A percentile compares a stretch with the other conserved stretches of the same genome.
phyloP scores from a whole-genome alignment of 495 filamentous ascomycete species.

The Schizothecium vesticola region DNA sequence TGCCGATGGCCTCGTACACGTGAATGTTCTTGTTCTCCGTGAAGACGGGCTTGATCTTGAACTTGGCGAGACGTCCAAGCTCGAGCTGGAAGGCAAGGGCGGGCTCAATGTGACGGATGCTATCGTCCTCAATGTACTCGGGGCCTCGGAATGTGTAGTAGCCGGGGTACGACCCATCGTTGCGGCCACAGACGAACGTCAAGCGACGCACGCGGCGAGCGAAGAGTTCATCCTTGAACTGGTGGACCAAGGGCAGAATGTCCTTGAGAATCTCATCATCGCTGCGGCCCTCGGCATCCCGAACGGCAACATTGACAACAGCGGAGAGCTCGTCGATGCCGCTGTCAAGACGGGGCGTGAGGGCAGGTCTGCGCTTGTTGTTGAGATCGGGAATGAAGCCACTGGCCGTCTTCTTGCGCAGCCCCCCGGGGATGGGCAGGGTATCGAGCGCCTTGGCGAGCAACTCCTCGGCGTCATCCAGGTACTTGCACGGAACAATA shows the following conservation, averaged over 20 bases:
- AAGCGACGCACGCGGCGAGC: constrained; percentile 77
- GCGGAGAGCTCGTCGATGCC: constrained; percentile 71
- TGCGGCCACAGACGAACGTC: constrained; percentile 94
- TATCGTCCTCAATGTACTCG: constrained; percentile 79
- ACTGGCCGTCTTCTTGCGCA: constrained; percentile 36
- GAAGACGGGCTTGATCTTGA: constrained; percentile 96
- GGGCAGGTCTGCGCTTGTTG: constrained; percentile 59
- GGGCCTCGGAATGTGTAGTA: constrained; percentile 98
- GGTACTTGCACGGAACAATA: constrained; percentile 83
- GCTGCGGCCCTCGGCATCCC: constrained; percentile 80
- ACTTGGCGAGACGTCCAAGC: constrained; percentile 86
- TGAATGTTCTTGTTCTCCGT: constrained; percentile 99
- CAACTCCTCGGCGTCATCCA: constrained; percentile 89
- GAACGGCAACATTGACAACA: constrained; percentile 86
- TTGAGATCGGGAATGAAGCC: constrained; percentile 67
- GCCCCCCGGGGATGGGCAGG: constrained; percentile 53
- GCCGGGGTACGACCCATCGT: constrained; percentile 88
- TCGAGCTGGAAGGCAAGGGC: constrained; percentile 98
- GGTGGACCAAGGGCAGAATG: constrained; percentile 68
- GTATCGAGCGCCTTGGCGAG: constrained; percentile 75
- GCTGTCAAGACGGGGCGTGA: constrained; percentile 35
- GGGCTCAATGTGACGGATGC: constrained; percentile 94
- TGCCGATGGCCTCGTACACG: constrained; percentile 94
- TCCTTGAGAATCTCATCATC: constrained; percentile 74
- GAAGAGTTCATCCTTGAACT: constrained; percentile 77